These are phyloP conservation scores for Lumnitzera racemosa DNA, from an alignment of 345 rosid genomes.

Conservation along the genomic window DNA sequence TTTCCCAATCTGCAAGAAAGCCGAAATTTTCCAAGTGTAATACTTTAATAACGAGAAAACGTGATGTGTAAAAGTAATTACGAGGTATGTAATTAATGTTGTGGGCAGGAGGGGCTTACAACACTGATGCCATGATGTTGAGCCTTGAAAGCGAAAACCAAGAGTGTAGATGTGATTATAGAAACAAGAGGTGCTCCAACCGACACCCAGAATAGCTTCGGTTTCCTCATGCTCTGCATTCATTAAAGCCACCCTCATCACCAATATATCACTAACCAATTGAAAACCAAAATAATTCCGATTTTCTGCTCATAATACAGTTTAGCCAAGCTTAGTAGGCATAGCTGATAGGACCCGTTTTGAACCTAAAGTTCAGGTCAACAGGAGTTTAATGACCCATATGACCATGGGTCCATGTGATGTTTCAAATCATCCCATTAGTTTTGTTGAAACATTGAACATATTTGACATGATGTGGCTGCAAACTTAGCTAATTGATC, in stretches of 20 bases:
- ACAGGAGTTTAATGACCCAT: no score
- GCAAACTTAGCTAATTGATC: no score
- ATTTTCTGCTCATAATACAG: not conserved
- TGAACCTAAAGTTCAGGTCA: no score
- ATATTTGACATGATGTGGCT: no score
- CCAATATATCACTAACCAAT: not conserved
- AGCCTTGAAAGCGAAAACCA: conserved; percentile 71
- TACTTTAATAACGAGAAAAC: not conserved
- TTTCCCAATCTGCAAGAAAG: conserved; percentile 57
- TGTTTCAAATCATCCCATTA: no score
- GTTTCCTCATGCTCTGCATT: conserved; percentile 63
- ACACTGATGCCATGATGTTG: conserved; percentile 66
- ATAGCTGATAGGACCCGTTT: not conserved
- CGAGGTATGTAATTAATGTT: not conserved
- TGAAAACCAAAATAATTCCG: not conserved
- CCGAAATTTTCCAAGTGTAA: not conserved
- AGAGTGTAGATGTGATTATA: conserved; percentile 67
- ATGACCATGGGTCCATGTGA: no score
- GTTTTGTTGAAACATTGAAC: no score
- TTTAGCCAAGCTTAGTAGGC: not conserved
- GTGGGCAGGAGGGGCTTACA: conserved; percentile 24
- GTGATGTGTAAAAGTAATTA: not conserved
- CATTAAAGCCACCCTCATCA: not conserved
- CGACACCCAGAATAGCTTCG: conserved; percentile 78
- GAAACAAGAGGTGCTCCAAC: conserved; percentile 77